Percentiles rank a stretch among this genome's conserved stretches.
Evolutionary conservation across 2,329 filamentous ascomycete species (phyloP).

Genomic region (Penicillium sp.): DNA sequence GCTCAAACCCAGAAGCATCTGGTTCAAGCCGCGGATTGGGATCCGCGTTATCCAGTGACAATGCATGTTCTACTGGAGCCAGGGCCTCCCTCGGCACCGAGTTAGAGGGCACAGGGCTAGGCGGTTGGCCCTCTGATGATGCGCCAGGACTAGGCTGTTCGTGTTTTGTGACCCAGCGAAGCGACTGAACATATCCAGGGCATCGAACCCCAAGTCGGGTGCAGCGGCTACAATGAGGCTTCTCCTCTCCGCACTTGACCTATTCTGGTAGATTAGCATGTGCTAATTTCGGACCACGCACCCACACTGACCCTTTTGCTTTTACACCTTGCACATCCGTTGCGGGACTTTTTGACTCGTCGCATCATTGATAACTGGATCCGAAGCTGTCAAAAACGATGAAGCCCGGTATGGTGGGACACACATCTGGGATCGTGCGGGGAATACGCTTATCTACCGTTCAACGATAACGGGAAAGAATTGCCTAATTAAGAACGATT

Average conservation of each 20-base stretch:
- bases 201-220: conserved; percentile 39
- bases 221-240: conserved; percentile 40
- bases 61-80: not conserved
- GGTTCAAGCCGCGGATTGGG: not conserved
- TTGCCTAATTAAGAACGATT: conserved; percentile 15
- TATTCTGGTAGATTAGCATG: conserved; percentile 13
- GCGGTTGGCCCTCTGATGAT: conserved; percentile 11
- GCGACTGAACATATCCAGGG: conserved; percentile 38
- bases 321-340: conserved; percentile 44
- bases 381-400: conserved; percentile 2
- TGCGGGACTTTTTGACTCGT: conserved; percentile 44
- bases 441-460: conserved; percentile 13
- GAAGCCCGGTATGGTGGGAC: conserved; percentile 6
- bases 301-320: conserved; percentile 37
- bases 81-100: conserved; percentile 10
- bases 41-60: conserved; percentile 7
- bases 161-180: conserved; percentile 41
- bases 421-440: conserved; percentile 13
- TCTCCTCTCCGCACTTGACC: conserved; percentile 44
- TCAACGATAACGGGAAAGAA: conserved; percentile 12
- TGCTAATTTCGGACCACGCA: not conserved
- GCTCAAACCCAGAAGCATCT: conserved; percentile 6
- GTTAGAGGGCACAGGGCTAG: conserved; percentile 14
- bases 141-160: conserved; percentile 20
- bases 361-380: conserved; percentile 27